Base-by-base conservation (phyloP, 768 basidiomycete species). In the Heimioporus sp. region DNA sequence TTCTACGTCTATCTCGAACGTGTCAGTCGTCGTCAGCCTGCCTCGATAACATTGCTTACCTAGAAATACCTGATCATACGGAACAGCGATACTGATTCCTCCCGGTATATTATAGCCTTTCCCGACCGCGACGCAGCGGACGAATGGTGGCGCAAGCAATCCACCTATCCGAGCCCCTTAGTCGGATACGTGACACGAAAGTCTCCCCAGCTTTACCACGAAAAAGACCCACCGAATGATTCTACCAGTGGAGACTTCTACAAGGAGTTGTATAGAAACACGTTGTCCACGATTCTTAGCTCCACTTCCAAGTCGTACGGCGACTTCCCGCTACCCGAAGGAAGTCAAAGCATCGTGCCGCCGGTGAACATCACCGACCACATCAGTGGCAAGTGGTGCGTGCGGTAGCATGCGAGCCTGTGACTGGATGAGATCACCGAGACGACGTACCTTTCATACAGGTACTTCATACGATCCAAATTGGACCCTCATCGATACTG, bases 81-180 rank as follows among this genome's bases (percentile, higher is more conserved):
- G 21, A 24, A 24, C 15, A 8, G 7, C 12, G 12, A 8, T 9
- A 12, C 3, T 34, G 28, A 37, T 2, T 3, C n/a, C 12, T 1
- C 10, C 16, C 43, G 38, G 2, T 59, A 57, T 48, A 6, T 68
- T 2, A 58, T 60, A 46, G 54, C 54, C 24, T 68, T 68, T 40
- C 46, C 49, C 11, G 51, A 42, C 12, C 56, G 62, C 37, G 59
- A 54, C 28, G 53, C 57, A 16, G 65, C 65, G 13, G 65, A 65
- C 41, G 56, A 61, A 17, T 68, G 65, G 64, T 68, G 56, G 59
- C 48, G 64, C 15, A 46, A 48, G 19, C 46, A 67, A 20, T 56
- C 61, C 34, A 54, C 51, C 34, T 53, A 55, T 38, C 6, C 47
- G 13, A 38, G 42, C 31, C 52, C 46, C 32, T 53, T 40, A 11